Evolutionary conservation across 2,329 filamentous ascomycete genomes (phyloP).

Genomic region (Colletotrichum sp.): DNA sequence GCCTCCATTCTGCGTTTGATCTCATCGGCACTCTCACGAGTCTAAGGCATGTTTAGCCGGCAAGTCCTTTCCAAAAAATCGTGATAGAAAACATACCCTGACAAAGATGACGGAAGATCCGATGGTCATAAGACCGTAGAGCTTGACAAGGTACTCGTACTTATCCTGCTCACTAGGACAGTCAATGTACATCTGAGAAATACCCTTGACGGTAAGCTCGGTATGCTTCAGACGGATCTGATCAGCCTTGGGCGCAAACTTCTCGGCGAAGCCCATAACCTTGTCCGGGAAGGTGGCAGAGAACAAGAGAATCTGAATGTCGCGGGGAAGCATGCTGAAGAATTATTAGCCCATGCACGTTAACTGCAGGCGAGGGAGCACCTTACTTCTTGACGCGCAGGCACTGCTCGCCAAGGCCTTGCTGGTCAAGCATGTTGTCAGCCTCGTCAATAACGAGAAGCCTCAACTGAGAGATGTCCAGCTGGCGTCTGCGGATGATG

Average conservation of each 20-base stretch:
- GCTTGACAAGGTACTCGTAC: slow-evolving; percentile 86
- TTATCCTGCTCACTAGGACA: slow-evolving; percentile 83
- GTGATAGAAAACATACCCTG: slow-evolving; percentile 61
- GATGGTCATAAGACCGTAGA: slow-evolving; percentile 96
- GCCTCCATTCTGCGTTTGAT: slow-evolving; percentile 86
- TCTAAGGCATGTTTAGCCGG: slow-evolving; percentile 53
- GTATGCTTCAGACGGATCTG: slow-evolving; percentile 86
- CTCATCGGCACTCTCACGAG: slow-evolving; percentile 81
- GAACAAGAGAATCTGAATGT: slow-evolving; percentile 90
- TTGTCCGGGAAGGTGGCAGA: slow-evolving; percentile 91
- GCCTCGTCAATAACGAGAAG: slow-evolving; percentile 94
- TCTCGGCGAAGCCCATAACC: slow-evolving; percentile 82
- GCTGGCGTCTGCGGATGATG: slow-evolving; percentile 76
- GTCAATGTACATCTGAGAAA: slow-evolving; percentile 98
- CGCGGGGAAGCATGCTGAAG: slow-evolving; percentile 71
- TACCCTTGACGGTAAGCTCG: slow-evolving; percentile 94
- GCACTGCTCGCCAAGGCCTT: slow-evolving; percentile 95
- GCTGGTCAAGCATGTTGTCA: slow-evolving; percentile 98
- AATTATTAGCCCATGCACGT: slow-evolving; percentile 32
- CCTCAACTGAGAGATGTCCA: slow-evolving; percentile 75
- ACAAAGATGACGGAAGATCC: slow-evolving; percentile 99
- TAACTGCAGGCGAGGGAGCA: not conserved
- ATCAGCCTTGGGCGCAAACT: slow-evolving; percentile 86
- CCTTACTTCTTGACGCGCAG: slow-evolving; percentile 82
- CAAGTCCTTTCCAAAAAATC: no score